Conservation (phyloP, 768 basidiomycete genomes). For the Goffeauzyma gilvescens region DNA sequence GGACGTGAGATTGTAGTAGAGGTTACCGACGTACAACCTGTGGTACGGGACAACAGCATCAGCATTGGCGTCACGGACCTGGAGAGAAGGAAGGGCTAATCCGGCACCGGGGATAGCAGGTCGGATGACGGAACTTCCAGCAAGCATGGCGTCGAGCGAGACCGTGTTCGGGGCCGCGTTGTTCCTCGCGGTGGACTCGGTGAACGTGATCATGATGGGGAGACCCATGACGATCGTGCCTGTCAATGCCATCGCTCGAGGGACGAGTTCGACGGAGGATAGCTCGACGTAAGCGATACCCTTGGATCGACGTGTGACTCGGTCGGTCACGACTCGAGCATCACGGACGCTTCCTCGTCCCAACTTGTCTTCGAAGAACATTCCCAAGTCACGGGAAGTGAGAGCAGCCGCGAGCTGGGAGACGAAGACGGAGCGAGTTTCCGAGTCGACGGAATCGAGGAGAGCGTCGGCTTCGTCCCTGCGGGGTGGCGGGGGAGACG, state of each 20-base stretch:
- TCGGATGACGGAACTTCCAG: conserved; percentile 7
- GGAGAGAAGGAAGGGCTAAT: conserved; percentile 40
- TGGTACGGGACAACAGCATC: conserved; percentile 26
- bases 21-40: conserved; percentile 87
- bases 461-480: conserved; percentile 40
- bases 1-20: conserved; percentile 92
- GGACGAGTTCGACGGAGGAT: conserved; percentile 69
- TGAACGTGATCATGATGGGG: conserved; percentile 87
- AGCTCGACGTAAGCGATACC: conserved; percentile 99
- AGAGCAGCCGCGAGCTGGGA: conserved; percentile 93
- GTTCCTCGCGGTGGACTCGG: conserved; percentile 85
- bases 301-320: conserved; percentile 88
- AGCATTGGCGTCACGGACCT: conserved; percentile 43
- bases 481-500: conserved; percentile 40
- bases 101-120: conserved; percentile 20
- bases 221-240: conserved; percentile 97
- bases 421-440: conserved; percentile 95
- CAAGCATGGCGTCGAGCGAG: conserved; percentile 3
- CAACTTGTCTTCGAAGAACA: conserved; percentile 95
- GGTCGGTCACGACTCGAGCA: conserved; percentile 85
- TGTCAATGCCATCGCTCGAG: conserved; percentile 56
- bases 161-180: conserved; percentile 9
- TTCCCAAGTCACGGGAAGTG: conserved; percentile 88
- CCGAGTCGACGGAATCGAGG: conserved; percentile 83
- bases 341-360: conserved; percentile 89